A percentile compares a stretch with the other conserved stretches of the same genome.
Conservation (phyloP, 768 basidiomycete species). For the Phanerochaete sordida region DNA sequence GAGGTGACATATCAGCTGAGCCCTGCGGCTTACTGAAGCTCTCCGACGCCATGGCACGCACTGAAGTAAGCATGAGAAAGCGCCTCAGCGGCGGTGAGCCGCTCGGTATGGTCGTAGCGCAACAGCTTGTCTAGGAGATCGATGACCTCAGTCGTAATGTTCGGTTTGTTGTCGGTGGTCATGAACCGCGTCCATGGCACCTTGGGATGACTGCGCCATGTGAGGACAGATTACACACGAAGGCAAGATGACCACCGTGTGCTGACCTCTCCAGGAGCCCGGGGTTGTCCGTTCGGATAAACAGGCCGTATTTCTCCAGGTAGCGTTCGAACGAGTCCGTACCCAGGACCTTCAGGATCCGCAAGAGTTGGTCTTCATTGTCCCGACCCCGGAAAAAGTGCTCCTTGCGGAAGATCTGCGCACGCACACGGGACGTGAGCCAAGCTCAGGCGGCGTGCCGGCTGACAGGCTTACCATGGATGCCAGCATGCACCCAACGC, state of each 20-base stretch:
- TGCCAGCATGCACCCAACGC: slow-evolving; percentile 98
- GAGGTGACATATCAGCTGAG: background rate
- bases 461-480: slow-evolving; percentile 66
- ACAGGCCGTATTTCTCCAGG: slow-evolving; percentile 90
- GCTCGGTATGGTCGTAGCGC: slow-evolving; percentile 94
- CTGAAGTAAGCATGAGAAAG: slow-evolving; percentile 91
- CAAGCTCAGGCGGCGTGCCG: background rate
- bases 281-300: slow-evolving; percentile 89
- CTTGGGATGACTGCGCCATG: slow-evolving; percentile 65
- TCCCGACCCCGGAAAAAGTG: slow-evolving; percentile 99
- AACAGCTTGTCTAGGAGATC: slow-evolving; percentile 94
- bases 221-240: background rate
- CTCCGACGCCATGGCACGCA: slow-evolving; percentile 28
- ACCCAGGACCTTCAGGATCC: slow-evolving; percentile 95
- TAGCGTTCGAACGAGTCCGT: slow-evolving; percentile 93
- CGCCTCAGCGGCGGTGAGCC: slow-evolving; percentile 90
- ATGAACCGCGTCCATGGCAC: slow-evolving; percentile 95
- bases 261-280: slow-evolving; percentile 80
- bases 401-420: slow-evolving; percentile 95
- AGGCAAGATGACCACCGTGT: background rate
- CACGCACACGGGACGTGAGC: background rate
- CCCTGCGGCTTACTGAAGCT: background rate
- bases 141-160: slow-evolving; percentile 91
- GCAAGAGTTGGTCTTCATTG: slow-evolving; percentile 97
- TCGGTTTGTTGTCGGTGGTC: slow-evolving; percentile 89